Conservation (phyloP, 139 green algal species). For the Picochlorum sp. region DNA sequence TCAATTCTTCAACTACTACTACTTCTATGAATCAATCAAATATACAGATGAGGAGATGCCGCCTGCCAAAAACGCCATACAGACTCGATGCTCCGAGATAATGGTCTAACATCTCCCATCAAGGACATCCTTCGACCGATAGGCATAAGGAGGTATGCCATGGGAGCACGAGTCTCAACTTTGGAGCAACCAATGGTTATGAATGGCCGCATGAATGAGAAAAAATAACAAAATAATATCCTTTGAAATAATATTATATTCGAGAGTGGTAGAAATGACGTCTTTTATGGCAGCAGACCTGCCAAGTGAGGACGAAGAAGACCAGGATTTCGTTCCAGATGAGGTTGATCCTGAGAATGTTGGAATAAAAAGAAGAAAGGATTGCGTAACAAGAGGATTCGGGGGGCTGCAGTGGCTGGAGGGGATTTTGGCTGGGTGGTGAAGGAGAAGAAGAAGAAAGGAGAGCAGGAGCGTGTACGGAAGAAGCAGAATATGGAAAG, state of each 20-base stretch:
- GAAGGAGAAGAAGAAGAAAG: not conserved
- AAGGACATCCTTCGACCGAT: too few species aligned
- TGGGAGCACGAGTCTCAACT: too few species aligned
- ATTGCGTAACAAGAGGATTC: conserved; percentile 14
- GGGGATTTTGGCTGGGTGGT: conserved; percentile 20
- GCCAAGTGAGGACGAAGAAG: conserved; percentile 53
- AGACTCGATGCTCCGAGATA: too few species aligned
- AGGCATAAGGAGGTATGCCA: too few species aligned
- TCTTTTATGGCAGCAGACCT: conserved; percentile 31
- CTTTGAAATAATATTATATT: not conserved
- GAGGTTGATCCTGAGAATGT: conserved; percentile 25
- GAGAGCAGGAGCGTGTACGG: conserved; percentile 9
- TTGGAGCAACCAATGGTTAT: too few species aligned
- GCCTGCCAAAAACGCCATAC: too few species aligned
- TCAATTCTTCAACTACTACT: too few species aligned
- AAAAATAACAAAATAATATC: not conserved
- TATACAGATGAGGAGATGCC: too few species aligned
- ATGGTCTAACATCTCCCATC: too few species aligned
- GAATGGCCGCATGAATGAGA: too few species aligned
- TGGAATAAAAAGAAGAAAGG: conserved; percentile 15
- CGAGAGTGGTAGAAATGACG: conserved; percentile 12
- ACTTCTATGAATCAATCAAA: too few species aligned
- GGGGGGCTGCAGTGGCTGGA: conserved; percentile 8
- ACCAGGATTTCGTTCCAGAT: conserved; percentile 59
- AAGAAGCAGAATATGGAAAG: conserved; percentile 18